Percentiles rank a stretch among this genome's conserved stretches.
phyloP scores from a whole-genome alignment of 1,139 yeast species.

The Scheffersomyces quercinus region DNA sequence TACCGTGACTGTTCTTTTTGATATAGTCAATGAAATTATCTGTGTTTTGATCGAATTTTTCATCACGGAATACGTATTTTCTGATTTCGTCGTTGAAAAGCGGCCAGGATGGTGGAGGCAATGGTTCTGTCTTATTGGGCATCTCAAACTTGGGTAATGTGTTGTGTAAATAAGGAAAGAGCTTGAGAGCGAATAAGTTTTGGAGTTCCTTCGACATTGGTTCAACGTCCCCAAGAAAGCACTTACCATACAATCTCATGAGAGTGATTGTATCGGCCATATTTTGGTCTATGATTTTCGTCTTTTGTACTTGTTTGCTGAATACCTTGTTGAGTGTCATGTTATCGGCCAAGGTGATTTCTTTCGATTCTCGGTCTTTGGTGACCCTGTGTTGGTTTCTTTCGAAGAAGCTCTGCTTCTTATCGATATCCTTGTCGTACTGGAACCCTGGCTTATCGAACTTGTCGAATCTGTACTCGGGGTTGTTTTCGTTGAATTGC shows the following conservation, averaged over 20 bases:
- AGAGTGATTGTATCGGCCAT: conserved; percentile 42
- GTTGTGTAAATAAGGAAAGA: conserved; percentile 32
- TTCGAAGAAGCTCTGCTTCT: conserved; percentile 21
- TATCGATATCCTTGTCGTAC: conserved; percentile 32
- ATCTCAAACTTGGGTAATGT: conserved; percentile 8
- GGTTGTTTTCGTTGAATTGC: conserved; percentile 18
- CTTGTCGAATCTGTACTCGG: conserved; percentile 26
- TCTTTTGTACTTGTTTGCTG: conserved; percentile 14
- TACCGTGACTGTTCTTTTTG: conserved; percentile 27
- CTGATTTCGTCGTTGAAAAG: conserved; percentile 6
- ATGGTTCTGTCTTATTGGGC: neutral
- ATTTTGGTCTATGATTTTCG: conserved; percentile 21
- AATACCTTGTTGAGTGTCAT: conserved; percentile 19
- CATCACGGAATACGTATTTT: conserved; percentile 7
- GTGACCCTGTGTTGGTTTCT: conserved; percentile 2
- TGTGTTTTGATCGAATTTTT: conserved; percentile 7
- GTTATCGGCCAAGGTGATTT: conserved; percentile 18
- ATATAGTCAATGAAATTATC: conserved; percentile 23
- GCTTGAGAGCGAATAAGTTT: conserved; percentile 20
- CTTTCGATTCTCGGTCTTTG: neutral
- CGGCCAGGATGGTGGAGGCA: neutral
- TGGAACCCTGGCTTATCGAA: conserved; percentile 12
- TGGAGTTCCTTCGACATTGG: conserved; percentile 10
- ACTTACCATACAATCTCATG: conserved; percentile 37
- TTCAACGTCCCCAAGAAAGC: conserved; percentile 25